These are phyloP conservation scores for Coemansia sp. DNA, from an alignment of 192 early-diverging fungal genomes.

Conservation along the genomic window DNA sequence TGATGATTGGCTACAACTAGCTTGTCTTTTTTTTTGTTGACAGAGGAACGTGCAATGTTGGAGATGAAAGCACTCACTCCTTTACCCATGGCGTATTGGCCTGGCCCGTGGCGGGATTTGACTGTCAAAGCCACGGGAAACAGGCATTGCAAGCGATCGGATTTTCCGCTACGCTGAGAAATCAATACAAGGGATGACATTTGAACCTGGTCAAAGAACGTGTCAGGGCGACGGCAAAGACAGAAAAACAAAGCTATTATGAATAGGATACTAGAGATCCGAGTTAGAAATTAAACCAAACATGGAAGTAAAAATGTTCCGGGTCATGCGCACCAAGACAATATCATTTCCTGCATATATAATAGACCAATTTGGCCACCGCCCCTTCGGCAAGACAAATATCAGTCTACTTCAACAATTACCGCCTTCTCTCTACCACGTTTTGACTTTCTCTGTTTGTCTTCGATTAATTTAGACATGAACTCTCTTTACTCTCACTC, in stretches of 20 bases:
- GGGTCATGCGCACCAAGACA: background rate
- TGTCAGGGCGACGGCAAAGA: background rate
- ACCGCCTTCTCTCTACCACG: background rate
- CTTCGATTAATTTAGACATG: background rate
- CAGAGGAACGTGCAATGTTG: background rate
- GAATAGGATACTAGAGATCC: background rate
- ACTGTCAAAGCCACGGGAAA: background rate
- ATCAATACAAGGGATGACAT: background rate
- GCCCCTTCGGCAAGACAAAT: background rate
- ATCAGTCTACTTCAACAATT: background rate
- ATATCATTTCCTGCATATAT: background rate
- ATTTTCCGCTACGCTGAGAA: background rate
- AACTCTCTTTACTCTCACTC: background rate
- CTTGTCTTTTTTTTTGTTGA: background rate
- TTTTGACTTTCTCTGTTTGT: background rate
- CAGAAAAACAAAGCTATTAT: background rate
- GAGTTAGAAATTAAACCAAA: background rate
- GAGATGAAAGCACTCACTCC: background rate
- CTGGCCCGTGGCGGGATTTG: slow-evolving; percentile 8
- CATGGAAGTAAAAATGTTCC: background rate
- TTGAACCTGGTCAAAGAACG: background rate
- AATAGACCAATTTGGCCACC: background rate
- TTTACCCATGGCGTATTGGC: background rate
- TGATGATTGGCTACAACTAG: background rate
- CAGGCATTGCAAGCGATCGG: slow-evolving; percentile 5